These are phyloP conservation scores for Smittium culicis DNA, from an alignment of 371 early-diverging fungal genomes.

Conservation along the genomic window DNA sequence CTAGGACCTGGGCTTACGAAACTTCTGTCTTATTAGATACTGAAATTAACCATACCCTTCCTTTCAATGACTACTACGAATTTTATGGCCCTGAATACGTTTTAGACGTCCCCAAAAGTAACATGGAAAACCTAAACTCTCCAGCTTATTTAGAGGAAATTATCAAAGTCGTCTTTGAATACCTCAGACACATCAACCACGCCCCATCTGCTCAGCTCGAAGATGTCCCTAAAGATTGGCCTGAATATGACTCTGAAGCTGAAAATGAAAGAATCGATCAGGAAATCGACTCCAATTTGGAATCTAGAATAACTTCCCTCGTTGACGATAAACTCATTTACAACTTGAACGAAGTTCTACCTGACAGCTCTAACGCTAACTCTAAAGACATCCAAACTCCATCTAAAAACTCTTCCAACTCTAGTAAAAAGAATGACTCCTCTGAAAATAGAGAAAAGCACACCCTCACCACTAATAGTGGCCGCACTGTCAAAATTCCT, in stretches of 20 bases:
- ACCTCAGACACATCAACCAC: constrained; percentile 27
- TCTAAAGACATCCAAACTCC: background rate
- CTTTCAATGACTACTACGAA: constrained; percentile 89
- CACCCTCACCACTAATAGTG: background rate
- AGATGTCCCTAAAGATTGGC: constrained; percentile 19
- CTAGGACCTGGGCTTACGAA: constrained; percentile 97
- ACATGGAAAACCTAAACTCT: constrained; percentile 93
- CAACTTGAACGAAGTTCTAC: background rate
- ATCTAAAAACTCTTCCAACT: background rate
- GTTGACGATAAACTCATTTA: background rate
- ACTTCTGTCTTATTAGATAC: constrained; percentile 82
- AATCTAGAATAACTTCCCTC: background rate
- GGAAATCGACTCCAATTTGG: background rate
- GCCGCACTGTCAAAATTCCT: constrained; percentile 6
- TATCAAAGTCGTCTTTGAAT: constrained; percentile 23
- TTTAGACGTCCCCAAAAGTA: constrained; percentile 82
- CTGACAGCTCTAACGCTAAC: background rate
- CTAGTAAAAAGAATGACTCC: background rate
- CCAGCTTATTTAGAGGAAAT: constrained; percentile 77
- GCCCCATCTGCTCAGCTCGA: constrained; percentile 92
- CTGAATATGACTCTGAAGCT: constrained; percentile 2
- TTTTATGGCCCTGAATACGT: constrained; percentile 90
- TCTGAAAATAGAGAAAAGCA: background rate
- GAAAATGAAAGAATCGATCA: background rate
- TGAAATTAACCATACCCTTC: constrained; percentile 57